phyloP scores from a whole-genome alignment of 371 early-diverging fungal genomes.

The Saksenaea vasiformis region DNA sequence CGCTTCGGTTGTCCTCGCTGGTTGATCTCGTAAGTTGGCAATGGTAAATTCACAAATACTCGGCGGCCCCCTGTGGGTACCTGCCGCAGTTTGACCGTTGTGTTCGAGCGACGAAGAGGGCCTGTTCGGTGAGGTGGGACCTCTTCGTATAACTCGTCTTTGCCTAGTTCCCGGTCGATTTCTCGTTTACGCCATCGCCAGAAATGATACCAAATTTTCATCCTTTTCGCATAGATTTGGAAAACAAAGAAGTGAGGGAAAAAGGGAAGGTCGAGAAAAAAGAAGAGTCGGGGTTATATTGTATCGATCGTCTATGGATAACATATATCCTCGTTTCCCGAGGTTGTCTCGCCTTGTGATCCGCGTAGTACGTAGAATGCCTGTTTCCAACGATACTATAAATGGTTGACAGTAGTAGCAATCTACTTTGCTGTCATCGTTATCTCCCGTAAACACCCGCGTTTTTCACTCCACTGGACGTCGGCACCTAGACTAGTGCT shows the following conservation, averaged over 20 bases:
- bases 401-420: too few relatives aligned
- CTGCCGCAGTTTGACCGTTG: slow-evolving; percentile 36
- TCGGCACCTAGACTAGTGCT: too few relatives aligned
- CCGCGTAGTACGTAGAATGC: too few relatives aligned
- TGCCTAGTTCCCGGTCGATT: background rate
- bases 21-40: slow-evolving; percentile 58
- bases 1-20: slow-evolving; percentile 51
- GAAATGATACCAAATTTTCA: background rate
- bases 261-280: slow-evolving; percentile 5
- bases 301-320: background rate
- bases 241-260: background rate
- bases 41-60: slow-evolving; percentile 67
- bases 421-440: too few relatives aligned
- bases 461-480: too few relatives aligned
- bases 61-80: slow-evolving; percentile 49
- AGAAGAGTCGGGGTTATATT: background rate
- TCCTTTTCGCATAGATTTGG: background rate
- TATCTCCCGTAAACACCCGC: too few relatives aligned
- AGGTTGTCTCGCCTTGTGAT: too few relatives aligned
- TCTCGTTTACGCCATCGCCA: background rate
- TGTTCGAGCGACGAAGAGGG: background rate
- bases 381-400: too few relatives aligned
- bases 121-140: background rate
- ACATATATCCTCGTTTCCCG: too few relatives aligned
- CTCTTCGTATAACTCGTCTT: background rate